Conservation (phyloP, 2,329 filamentous ascomycete species). For the Tothia fuscella region DNA sequence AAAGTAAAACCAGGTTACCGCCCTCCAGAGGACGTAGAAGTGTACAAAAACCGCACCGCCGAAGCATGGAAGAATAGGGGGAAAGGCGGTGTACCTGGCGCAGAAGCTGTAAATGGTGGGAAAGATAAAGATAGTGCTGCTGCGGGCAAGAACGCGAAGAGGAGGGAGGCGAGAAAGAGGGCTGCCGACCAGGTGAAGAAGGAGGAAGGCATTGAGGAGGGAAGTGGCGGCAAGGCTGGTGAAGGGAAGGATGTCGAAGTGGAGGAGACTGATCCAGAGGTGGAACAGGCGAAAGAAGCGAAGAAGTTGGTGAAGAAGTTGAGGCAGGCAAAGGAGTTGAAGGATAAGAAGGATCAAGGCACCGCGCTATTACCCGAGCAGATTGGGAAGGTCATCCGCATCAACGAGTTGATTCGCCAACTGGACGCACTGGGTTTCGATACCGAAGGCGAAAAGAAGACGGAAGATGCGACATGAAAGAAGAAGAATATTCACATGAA, state of each 20-base stretch:
- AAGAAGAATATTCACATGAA: too few species aligned
- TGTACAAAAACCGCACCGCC: slow-evolving; percentile 88
- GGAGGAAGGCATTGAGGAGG: not conserved
- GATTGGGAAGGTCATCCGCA: slow-evolving; percentile 94
- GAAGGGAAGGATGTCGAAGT: slow-evolving; percentile 12
- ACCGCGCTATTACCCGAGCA: slow-evolving; percentile 81
- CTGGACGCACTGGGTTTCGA: slow-evolving; percentile 78
- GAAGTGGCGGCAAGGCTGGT: not conserved
- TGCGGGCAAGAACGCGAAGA: slow-evolving; percentile 79
- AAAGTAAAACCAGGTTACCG: slow-evolving; percentile 86
- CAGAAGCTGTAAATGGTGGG: slow-evolving; percentile 42
- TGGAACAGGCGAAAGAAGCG: slow-evolving; percentile 83
- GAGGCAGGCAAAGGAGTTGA: slow-evolving; percentile 80
- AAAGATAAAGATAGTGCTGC: slow-evolving; percentile 32
- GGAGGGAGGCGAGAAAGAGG: slow-evolving; percentile 54
- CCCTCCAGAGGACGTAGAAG: slow-evolving; percentile 87
- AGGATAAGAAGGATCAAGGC: slow-evolving; percentile 81
- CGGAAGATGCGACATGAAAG: too few species aligned
- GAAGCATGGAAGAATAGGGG: slow-evolving; percentile 71
- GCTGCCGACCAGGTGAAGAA: slow-evolving; percentile 29
- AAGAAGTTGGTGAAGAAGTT: slow-evolving; percentile 89
- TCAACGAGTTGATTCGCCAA: slow-evolving; percentile 84
- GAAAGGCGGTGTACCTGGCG: slow-evolving; percentile 61
- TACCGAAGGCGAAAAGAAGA: slow-evolving; percentile 56
- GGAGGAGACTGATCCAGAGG: slow-evolving; percentile 51